Base-by-base conservation (phyloP, 129 eudicot species). In the Centaurea solstitialis region DNA sequence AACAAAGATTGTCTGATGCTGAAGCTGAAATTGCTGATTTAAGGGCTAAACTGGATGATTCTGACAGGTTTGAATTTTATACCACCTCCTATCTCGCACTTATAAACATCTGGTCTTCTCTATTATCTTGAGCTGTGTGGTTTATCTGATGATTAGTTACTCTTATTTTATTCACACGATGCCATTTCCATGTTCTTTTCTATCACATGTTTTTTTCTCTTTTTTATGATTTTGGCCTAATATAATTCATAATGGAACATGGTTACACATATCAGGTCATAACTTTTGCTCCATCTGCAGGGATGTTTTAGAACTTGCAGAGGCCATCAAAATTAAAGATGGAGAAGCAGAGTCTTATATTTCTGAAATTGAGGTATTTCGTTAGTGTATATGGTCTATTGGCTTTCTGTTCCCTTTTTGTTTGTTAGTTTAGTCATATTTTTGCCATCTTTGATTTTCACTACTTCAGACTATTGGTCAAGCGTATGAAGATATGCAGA, bases 401-500 rank as follows among this genome's bases (percentile, higher is more conserved):
- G 72, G 38, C 8, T 45, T 4, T 30, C 13, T 76, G 43, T 53
- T 69, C 26, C 13, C 7, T 64, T 18, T 8, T 69, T 80, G 67
- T 24, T 40, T 61, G 45, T 47, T 5, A 68, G 24, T 72, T 39
- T 76, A 68, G 24, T 80, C 57, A 33, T 66, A 38, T 37, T 38
- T 33, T 73, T 3, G 9, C 62, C 28, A 30, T 45, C 78, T 76
- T 17, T 11, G 2, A 6, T 1, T 43, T 68, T 70, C 28, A n/a
- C 15, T 40, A 18, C 12, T 86, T 68, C 89, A 95, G 99, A 92
- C 97, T 75, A 92, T 95, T 50, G 99, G 99, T 84, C 99, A 95
- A 91, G 99, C 99, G n/a, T 95, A 95, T 80, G 99, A 95, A 88
- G 99, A 95, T 86, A 95, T 95, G 99, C 97, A 95, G 93, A 88